These are phyloP conservation scores for Chaetomidium leptoderma DNA, from an alignment of 495 filamentous ascomycete species.

Conservation along the genomic window DNA sequence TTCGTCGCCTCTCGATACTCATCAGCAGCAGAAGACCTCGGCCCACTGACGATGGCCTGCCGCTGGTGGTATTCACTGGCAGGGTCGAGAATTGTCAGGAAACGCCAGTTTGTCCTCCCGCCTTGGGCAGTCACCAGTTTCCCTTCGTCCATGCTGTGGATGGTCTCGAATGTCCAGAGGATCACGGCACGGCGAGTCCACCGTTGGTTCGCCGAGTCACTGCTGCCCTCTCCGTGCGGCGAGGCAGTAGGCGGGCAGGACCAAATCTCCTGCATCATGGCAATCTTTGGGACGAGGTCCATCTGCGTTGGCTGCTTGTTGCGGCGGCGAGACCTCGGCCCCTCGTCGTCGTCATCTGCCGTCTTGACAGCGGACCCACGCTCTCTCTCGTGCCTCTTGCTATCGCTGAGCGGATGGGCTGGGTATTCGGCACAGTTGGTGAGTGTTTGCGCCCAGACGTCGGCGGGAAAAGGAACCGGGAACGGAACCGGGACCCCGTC, in stretches of 20 bases:
- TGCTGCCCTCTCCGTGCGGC: slow-evolving; percentile 10
- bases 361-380: slow-evolving; percentile 11
- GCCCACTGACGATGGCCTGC: slow-evolving; percentile 33
- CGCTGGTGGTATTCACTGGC: slow-evolving; percentile 44
- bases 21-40: slow-evolving; percentile 9
- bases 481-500: slow-evolving; percentile 44
- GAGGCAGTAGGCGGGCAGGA: slow-evolving; percentile 36
- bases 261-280: slow-evolving; percentile 51
- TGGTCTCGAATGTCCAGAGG: slow-evolving; percentile 47
- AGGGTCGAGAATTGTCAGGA: slow-evolving; percentile 46
- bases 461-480: slow-evolving; percentile 49
- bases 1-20: neutral
- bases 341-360: slow-evolving; percentile 19
- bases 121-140: slow-evolving; percentile 27
- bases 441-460: slow-evolving; percentile 45
- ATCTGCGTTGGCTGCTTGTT: slow-evolving; percentile 36
- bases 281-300: slow-evolving; percentile 43
- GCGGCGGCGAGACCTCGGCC: slow-evolving; percentile 1
- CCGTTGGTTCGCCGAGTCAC: slow-evolving; percentile 13
- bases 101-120: slow-evolving; percentile 41
- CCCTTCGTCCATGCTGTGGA: slow-evolving; percentile 34
- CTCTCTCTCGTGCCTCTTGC: slow-evolving; percentile 5
- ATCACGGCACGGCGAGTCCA: slow-evolving; percentile 45
- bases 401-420: slow-evolving; percentile 29
- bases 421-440: slow-evolving; percentile 44